A percentile compares a stretch with the other conserved stretches of the same genome.
Conservation (phyloP, 192 early-diverging fungal species). For the Coemansia sp. region DNA sequence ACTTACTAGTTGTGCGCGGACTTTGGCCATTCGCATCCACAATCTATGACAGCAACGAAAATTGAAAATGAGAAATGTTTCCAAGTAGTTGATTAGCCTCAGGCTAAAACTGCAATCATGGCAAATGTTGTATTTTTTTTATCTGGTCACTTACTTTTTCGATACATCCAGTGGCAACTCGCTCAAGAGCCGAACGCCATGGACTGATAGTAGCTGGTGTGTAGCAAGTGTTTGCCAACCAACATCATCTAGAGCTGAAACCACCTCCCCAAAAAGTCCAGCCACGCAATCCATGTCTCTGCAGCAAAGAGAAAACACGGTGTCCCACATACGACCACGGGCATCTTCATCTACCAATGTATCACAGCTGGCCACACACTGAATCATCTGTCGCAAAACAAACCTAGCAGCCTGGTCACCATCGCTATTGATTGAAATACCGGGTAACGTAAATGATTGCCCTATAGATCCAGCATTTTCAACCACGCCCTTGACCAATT, state of each 20-base stretch:
- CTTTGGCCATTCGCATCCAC: constrained; percentile 20
- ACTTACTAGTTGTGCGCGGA: constrained; percentile 39
- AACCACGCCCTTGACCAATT: constrained; percentile 16
- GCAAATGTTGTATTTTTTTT: too few relatives aligned
- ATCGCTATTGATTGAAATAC: not conserved
- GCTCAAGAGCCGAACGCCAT: constrained; percentile 13
- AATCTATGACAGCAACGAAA: constrained; percentile 12
- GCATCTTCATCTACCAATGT: not conserved
- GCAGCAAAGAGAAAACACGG: constrained; percentile 26
- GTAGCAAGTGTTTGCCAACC: constrained; percentile 26
- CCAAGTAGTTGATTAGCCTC: not conserved
- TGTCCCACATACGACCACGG: constrained; percentile 11
- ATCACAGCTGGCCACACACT: not conserved
- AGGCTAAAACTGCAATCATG: too few relatives aligned
- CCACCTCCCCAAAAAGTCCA: constrained; percentile 8
- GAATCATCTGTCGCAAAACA: constrained; percentile 17
- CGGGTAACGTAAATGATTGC: not conserved
- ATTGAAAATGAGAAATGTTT: not conserved
- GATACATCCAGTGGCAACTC: constrained; percentile 5
- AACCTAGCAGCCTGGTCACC: constrained; percentile 1
- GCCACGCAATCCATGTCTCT: constrained; percentile 4
- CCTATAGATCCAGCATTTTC: not conserved
- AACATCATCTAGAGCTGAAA: constrained; percentile 20
- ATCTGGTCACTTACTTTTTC: constrained; percentile 22
- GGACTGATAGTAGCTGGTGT: constrained; percentile 11